Base-by-base conservation (phyloP, 2,329 filamentous ascomycete genomes). In the Pestalotiopsis sp. region DNA sequence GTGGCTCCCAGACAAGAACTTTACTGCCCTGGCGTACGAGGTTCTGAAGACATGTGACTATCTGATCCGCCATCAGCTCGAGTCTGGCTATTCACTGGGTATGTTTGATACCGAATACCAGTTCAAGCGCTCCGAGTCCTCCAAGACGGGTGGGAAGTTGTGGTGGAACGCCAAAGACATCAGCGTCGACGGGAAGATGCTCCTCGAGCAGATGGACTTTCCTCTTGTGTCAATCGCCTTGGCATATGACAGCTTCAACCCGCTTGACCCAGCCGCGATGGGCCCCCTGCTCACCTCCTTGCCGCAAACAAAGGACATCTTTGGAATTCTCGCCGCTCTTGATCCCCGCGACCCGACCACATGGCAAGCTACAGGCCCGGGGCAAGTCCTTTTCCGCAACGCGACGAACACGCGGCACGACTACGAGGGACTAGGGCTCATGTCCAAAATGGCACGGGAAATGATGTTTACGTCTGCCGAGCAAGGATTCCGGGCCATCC, bases 171-270 rank as follows among this genome's bases (percentile, higher is more conserved):
- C 20, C 25, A 3, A 27, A 13, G 23, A 59, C 27, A 11, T 14
- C 23, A 4, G 23, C 17, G 25, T 23, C 57, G 57, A 36, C 17
- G 57, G 57, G 9, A 14, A 59, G 13, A 6, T 17, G 12, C 57
- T 59, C n/a, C 23, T 59, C 57, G 57, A 59, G 57, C 57, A 59
- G 57, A 59, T 59, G 57, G 57, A 59, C 11, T 36, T 59, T 13
- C 57, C 57, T 23, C 57, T 59, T 23, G 57, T 59, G 23, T 59
- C 57, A 6, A 36, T 59, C 6, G 57, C 57, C 25, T 12, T 59
- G 27, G 23, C 27, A n/a, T 59, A 59, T 23, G 57, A 59, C 23
- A 59, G 57, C 27, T 17, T 59, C 57, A 17, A 59, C 57, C 57
- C 25, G 23, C 57, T 59, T 12, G 57, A 59, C 27, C 57, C 23